phyloP scores from a whole-genome alignment of 2,329 filamentous ascomycete genomes.

The Zasmidium cellare region DNA sequence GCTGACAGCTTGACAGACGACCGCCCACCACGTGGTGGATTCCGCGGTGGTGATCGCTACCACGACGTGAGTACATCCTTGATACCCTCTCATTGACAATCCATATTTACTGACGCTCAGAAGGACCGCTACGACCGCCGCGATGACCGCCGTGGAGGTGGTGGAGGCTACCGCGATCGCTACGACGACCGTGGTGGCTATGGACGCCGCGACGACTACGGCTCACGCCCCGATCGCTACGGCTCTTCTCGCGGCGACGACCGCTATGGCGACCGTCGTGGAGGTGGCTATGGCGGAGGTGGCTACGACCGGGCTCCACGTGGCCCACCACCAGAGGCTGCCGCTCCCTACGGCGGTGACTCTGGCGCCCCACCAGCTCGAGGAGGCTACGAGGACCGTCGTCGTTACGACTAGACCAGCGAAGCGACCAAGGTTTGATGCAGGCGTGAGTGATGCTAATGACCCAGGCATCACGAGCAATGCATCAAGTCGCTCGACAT shows the following conservation, averaged over 20 bases:
- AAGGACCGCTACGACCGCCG: conserved; percentile 43
- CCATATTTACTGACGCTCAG: conserved; percentile 4
- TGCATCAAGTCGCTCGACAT: conserved; percentile 8
- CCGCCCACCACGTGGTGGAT: conserved; percentile 47
- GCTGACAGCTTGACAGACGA: conserved; percentile 39
- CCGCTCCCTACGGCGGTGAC: conserved; percentile 25
- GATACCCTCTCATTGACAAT: background rate
- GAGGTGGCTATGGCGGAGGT: conserved; percentile 29
- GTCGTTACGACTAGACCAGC: conserved; percentile 34
- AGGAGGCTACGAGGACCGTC: conserved; percentile 35
- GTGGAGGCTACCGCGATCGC: conserved; percentile 52
- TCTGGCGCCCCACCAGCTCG: conserved; percentile 29
- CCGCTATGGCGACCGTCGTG: conserved; percentile 23
- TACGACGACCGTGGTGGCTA: conserved; percentile 65
- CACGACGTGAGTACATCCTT: conserved; percentile 36
- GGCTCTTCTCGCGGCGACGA: conserved; percentile 28
- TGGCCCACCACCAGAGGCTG: conserved; percentile 28
- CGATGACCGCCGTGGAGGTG: conserved; percentile 48
- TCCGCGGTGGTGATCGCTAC: conserved; percentile 49
- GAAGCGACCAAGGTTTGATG: conserved; percentile 17
- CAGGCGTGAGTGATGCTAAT: conserved; percentile 26
- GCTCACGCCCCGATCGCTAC: conserved; percentile 29
- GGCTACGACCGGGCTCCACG: conserved; percentile 34
- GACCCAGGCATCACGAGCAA: conserved; percentile 23
- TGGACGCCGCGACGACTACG: conserved; percentile 58